phyloP scores from a whole-genome alignment of 495 filamentous ascomycete species.

The Niebla homalea region DNA sequence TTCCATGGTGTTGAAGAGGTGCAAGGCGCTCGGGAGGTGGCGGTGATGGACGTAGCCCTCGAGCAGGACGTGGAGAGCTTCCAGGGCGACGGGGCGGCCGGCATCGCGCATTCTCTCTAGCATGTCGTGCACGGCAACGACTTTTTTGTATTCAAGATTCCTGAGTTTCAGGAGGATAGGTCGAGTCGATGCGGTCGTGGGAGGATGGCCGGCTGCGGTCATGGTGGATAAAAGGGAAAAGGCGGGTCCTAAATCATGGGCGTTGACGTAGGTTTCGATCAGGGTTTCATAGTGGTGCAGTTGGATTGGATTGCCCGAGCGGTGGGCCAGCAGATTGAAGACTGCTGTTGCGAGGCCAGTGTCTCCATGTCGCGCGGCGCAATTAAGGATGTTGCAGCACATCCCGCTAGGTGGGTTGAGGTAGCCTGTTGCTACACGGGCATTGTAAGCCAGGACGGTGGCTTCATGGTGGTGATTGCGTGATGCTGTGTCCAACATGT shows the following conservation, averaged over 20 bases:
- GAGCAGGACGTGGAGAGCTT: conserved; percentile 50
- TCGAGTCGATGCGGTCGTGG: conserved; percentile 41
- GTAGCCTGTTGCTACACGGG: conserved; percentile 40
- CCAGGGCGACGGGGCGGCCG: conserved; percentile 34
- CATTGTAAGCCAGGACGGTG: conserved; percentile 49
- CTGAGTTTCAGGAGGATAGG: conserved; percentile 39
- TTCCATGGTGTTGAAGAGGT: conserved; percentile 58
- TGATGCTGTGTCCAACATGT: conserved; percentile 58
- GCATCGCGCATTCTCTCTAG: conserved; percentile 38
- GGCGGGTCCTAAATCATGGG: conserved; percentile 28
- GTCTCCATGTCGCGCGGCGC: conserved; percentile 55
- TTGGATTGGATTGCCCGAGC: conserved; percentile 34
- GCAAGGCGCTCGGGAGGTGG: conserved; percentile 38
- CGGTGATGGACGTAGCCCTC: conserved; percentile 33
- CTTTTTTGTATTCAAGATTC: conserved; percentile 13
- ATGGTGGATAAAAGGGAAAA: conserved; percentile 33
- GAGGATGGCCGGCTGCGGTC: conserved; percentile 40
- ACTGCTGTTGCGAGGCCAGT: conserved; percentile 50
- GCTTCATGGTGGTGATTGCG: conserved; percentile 37
- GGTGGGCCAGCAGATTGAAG: conserved; percentile 39
- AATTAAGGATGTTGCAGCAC: conserved; percentile 49
- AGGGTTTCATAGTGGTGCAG: conserved; percentile 66
- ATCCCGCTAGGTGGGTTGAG: conserved; percentile 54
- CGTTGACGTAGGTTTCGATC: conserved; percentile 49
- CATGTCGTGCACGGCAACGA: conserved; percentile 34